Conservation (phyloP, 2,329 filamentous ascomycete species). For the Plectosphaerella plurivora region DNA sequence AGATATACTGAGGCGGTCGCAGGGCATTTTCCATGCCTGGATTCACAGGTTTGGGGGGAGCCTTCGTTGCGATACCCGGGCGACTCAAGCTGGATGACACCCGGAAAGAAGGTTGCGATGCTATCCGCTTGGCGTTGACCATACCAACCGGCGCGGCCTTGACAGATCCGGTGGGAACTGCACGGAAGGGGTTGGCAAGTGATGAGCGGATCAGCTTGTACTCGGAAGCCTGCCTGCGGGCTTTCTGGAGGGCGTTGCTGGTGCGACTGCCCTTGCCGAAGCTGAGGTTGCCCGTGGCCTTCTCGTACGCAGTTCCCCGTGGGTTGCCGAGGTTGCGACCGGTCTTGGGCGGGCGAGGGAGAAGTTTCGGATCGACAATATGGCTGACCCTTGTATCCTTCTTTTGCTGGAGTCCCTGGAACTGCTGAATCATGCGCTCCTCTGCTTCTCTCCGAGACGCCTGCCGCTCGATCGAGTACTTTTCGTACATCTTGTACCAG, state of each 20-base stretch:
- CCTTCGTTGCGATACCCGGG: background rate
- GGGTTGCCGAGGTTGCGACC: constrained; percentile 15
- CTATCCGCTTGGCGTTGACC: constrained; percentile 47
- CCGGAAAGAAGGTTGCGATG: constrained; percentile 29
- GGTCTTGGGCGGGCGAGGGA: constrained; percentile 38
- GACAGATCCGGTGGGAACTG: constrained; percentile 26
- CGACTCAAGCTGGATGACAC: constrained; percentile 9
- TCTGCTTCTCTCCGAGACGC: constrained; percentile 55
- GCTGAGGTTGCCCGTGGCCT: constrained; percentile 19
- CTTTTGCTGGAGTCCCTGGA: constrained; percentile 53
- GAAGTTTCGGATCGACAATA: constrained; percentile 45
- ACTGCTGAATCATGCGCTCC: constrained; percentile 50
- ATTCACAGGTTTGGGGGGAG: background rate
- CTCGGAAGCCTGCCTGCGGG: constrained; percentile 51
- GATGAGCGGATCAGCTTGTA: constrained; percentile 16
- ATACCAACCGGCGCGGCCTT: constrained; percentile 47
- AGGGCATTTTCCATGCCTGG: background rate
- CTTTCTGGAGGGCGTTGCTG: constrained; percentile 26
- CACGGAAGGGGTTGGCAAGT: background rate
- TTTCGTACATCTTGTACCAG: constrained; percentile 76
- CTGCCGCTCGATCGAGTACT: constrained; percentile 58
- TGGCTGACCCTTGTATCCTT: constrained; percentile 53
- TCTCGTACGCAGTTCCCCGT: background rate
- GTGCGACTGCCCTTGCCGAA: constrained; percentile 39
- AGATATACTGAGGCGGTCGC: constrained; percentile 20